Conservation (phyloP, 2,329 filamentous ascomycete genomes). For the Penicillium sp. region DNA sequence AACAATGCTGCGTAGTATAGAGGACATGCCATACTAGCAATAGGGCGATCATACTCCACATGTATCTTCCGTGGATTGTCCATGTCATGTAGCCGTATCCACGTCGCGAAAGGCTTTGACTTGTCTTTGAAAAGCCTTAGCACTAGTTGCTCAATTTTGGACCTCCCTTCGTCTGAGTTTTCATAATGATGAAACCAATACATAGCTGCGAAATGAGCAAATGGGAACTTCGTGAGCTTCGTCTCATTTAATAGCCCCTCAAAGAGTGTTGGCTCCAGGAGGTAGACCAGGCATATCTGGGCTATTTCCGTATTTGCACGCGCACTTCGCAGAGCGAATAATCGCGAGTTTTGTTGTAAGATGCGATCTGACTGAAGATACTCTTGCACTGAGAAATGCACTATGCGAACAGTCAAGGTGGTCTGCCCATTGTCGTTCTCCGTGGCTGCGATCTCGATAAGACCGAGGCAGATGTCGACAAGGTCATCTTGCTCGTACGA, state of each 20-base stretch:
- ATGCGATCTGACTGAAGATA: constrained; percentile 31
- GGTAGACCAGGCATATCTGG: constrained; percentile 5
- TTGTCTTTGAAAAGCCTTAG: constrained; percentile 6
- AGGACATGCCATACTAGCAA: not conserved
- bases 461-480: constrained; percentile 22
- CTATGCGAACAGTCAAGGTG: constrained; percentile 21
- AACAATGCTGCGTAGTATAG: constrained; percentile 9
- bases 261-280: constrained; percentile 4
- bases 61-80: too few species aligned
- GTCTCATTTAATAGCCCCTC: not conserved
- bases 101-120: not conserved
- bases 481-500: constrained; percentile 19
- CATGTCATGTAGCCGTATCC: not conserved
- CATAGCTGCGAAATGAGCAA: not conserved
- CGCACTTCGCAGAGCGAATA: not conserved
- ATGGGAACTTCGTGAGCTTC: constrained; percentile 2
- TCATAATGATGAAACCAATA: constrained; percentile 1
- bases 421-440: not conserved
- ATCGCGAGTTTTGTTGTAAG: not conserved
- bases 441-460: constrained; percentile 16
- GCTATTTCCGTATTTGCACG: constrained; percentile 2
- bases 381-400: constrained; percentile 35
- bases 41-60: too few species aligned
- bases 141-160: not conserved
- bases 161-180: not conserved